phyloP scores from a whole-genome alignment of 139 green algal species.

The Chlorella sp. region DNA sequence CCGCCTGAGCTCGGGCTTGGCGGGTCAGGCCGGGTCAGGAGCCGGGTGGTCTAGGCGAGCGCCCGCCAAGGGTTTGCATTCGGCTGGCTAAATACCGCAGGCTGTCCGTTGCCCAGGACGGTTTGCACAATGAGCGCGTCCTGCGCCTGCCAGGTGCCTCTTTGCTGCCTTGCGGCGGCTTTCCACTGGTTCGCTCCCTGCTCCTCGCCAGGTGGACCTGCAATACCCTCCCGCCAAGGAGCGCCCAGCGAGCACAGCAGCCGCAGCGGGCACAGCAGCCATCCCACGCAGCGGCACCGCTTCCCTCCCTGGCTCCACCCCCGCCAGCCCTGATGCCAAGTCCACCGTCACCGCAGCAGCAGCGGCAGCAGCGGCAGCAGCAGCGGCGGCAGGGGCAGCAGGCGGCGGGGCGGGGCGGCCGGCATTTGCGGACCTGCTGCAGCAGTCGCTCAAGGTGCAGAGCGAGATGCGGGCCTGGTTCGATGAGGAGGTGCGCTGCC shows the following conservation, averaged over 20 bases:
- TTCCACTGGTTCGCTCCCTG: too few relatives aligned
- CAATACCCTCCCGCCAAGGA: constrained; percentile 63
- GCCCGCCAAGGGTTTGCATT: too few relatives aligned
- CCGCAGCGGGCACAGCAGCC: not conserved
- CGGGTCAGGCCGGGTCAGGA: too few relatives aligned
- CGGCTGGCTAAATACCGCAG: too few relatives aligned
- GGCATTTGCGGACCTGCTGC: constrained; percentile 69
- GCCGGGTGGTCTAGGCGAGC: too few relatives aligned
- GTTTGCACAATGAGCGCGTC: too few relatives aligned
- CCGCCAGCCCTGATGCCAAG: constrained; percentile 1
- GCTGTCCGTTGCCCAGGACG: too few relatives aligned
- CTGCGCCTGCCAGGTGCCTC: too few relatives aligned
- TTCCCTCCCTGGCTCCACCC: not conserved
- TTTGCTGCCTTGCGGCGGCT: too few relatives aligned
- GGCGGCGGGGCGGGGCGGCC: constrained; percentile 25
- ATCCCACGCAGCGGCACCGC: not conserved
- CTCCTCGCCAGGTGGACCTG: constrained; percentile 59
- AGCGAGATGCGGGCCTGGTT: constrained; percentile 85
- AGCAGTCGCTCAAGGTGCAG: constrained; percentile 54
- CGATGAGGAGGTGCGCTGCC: constrained; percentile 62
- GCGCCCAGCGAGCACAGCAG: constrained; percentile 1
- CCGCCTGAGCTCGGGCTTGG: too few relatives aligned
- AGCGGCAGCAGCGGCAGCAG: not conserved
- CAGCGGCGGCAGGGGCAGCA: not conserved
- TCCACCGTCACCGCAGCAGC: not conserved